Evolutionary conservation across 2,329 filamentous ascomycete species (phyloP).

Genomic region (Penicillium sp.): DNA sequence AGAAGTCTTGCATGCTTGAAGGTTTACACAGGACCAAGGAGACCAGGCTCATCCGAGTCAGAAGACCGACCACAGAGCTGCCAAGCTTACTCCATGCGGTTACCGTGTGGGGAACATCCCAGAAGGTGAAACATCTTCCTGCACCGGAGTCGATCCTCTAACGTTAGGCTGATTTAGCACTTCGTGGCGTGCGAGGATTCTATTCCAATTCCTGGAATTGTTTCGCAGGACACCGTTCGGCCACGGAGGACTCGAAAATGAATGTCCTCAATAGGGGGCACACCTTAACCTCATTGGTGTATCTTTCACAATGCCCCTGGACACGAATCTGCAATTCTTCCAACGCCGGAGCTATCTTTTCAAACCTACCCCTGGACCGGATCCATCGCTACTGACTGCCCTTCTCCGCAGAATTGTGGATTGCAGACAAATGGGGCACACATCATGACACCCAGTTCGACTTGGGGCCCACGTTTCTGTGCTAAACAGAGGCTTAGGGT

Average conservation of each 20-base stretch:
- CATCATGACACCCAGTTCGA: background rate
- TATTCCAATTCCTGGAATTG: slow-evolving; percentile 9
- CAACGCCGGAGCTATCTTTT: background rate
- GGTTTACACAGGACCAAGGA: background rate
- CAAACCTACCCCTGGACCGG: background rate
- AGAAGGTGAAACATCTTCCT: slow-evolving; percentile 22
- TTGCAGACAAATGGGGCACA: background rate
- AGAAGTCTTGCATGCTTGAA: background rate
- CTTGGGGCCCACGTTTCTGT: background rate
- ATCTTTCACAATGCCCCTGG: background rate
- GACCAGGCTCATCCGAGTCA: slow-evolving; percentile 7
- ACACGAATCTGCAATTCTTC: background rate
- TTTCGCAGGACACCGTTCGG: background rate
- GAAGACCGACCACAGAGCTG: background rate
- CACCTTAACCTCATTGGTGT: background rate
- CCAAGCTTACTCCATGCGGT: background rate
- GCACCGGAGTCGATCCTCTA: slow-evolving; percentile 11
- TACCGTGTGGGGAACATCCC: slow-evolving; percentile 14
- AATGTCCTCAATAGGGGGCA: background rate
- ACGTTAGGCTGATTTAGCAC: background rate
- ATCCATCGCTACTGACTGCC: background rate
- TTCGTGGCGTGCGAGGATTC: background rate
- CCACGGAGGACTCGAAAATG: background rate
- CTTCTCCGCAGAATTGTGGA: slow-evolving; percentile 13
- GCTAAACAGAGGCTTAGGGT: background rate